Evolutionary conservation across 2,329 filamentous ascomycete genomes (phyloP).

Genomic region (Alternaria triticina): DNA sequence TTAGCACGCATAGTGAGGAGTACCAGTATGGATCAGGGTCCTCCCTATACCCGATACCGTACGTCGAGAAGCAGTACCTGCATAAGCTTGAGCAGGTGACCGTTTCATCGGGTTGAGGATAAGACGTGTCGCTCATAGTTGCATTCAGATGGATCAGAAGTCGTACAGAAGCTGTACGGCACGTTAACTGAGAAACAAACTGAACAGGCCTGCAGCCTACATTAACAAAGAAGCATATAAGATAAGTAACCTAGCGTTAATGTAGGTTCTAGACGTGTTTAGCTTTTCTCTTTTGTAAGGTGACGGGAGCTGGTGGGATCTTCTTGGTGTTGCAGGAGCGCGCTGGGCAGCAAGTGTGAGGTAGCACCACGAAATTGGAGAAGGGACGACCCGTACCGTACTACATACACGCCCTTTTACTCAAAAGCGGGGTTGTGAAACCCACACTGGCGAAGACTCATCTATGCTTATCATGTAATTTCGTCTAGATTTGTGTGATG

Average conservation of each 20-base stretch:
- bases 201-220: neutral
- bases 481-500: neutral
- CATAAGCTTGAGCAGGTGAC: neutral
- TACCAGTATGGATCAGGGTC: neutral
- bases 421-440: neutral
- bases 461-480: neutral
- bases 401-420: neutral
- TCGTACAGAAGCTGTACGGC: neutral
- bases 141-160: neutral
- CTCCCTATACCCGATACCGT: neutral
- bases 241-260: neutral
- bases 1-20: neutral
- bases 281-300: neutral
- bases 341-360: neutral
- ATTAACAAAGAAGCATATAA: neutral
- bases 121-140: neutral
- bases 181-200: neutral
- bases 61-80: neutral
- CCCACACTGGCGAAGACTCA: neutral
- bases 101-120: neutral
- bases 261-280: neutral
- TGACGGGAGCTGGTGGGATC: neutral
- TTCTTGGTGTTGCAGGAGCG: neutral
- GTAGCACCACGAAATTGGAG: neutral
- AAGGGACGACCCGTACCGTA: constrained; percentile 1